A percentile compares a stretch with the other conserved stretches of the same genome.
Conservation (phyloP, 192 early-diverging fungal genomes). For the Backusella macrospora region DNA sequence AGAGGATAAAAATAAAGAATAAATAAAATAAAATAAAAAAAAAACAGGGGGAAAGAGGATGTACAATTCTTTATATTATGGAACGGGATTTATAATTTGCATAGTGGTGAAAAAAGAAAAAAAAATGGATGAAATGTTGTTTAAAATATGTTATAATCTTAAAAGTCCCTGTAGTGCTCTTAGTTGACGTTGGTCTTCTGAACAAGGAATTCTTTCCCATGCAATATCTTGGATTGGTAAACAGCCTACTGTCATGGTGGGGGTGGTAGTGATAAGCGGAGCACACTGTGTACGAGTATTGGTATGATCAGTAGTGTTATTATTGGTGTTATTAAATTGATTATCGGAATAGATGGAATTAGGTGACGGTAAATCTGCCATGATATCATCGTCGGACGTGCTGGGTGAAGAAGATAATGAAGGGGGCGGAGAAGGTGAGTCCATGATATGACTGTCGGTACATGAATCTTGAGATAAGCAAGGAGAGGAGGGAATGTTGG, state of each 20-base stretch:
- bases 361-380: constrained; percentile 27
- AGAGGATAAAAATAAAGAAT: neutral
- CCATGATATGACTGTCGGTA: neutral
- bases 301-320: neutral
- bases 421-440: constrained; percentile 24
- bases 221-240: constrained; percentile 43
- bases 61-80: constrained; percentile 1
- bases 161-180: constrained; percentile 36
- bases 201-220: constrained; percentile 43
- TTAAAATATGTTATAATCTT: constrained; percentile 26
- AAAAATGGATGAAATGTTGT: neutral
- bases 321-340: neutral
- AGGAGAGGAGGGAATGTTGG: constrained; percentile 13
- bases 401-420: constrained; percentile 44
- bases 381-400: constrained; percentile 41
- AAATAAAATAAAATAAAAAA: no score
- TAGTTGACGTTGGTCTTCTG: constrained; percentile 46
- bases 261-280: neutral
- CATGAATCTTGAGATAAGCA: constrained; percentile 15
- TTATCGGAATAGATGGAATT: constrained; percentile 12
- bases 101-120: constrained; percentile 1
- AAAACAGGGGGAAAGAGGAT: constrained; percentile 2
- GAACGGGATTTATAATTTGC: neutral
- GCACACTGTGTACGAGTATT: neutral
- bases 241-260: neutral